These are phyloP conservation scores for Phaffomyces opuntiae DNA, from an alignment of 805 yeast genomes.

Conservation along the genomic window DNA sequence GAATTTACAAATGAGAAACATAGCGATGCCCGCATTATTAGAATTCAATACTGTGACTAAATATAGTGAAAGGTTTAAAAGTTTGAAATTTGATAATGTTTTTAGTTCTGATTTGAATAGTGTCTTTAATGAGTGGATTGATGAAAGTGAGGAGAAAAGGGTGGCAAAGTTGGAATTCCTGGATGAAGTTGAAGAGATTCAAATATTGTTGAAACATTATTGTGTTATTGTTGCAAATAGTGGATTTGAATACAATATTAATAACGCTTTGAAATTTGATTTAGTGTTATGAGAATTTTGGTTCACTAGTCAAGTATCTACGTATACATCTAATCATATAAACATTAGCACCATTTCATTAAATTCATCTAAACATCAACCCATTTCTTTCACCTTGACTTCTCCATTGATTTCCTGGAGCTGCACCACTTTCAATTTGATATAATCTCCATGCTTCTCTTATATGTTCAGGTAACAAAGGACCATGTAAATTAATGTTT, in stretches of 20 bases:
- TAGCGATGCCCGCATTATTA: conserved; percentile 34
- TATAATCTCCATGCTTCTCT: conserved; percentile 84
- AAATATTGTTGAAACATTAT: conserved; percentile 45
- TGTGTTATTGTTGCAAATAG: conserved; percentile 30
- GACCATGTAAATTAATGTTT: conserved; percentile 37
- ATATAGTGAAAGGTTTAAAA: conserved; percentile 12
- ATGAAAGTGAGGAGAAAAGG: conserved; percentile 30
- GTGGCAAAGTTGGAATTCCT: conserved; percentile 42
- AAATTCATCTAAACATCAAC: conserved; percentile 48
- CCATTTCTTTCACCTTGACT: conserved; percentile 69
- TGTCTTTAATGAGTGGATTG: conserved; percentile 26
- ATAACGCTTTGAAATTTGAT: conserved; percentile 12
- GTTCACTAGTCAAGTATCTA: neutral
- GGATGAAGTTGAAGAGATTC: conserved; percentile 55
- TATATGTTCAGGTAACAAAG: conserved; percentile 76
- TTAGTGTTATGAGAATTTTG: neutral
- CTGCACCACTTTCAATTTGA: conserved; percentile 56
- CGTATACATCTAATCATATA: neutral
- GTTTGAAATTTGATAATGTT: conserved; percentile 12
- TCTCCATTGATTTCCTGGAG: conserved; percentile 62
- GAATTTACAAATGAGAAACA: conserved; percentile 39
- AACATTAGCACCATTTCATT: no score
- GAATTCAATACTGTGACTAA: conserved; percentile 30
- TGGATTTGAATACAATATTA: conserved; percentile 14
- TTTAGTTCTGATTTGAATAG: conserved; percentile 27